Evolutionary conservation across 2,329 filamentous ascomycete genomes (phyloP).

Genomic region (Ilyonectria destructans): DNA sequence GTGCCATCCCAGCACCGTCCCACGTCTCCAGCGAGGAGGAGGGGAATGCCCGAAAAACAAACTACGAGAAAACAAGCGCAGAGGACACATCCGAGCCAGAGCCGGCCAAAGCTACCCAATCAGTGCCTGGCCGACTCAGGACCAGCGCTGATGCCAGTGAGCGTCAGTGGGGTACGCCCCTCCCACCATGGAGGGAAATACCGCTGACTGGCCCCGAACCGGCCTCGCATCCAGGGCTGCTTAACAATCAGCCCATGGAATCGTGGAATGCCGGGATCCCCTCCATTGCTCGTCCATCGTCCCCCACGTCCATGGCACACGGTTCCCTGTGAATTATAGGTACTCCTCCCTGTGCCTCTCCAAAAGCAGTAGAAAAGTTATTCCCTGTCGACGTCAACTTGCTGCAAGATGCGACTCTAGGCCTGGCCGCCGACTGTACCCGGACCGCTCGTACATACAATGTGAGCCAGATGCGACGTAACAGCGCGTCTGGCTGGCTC

Average conservation of each 20-base stretch:
- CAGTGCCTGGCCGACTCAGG: background rate
- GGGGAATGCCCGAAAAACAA: background rate
- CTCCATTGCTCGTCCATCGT: conserved; percentile 28
- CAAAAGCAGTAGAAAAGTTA: background rate
- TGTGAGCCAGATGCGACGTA: conserved; percentile 1
- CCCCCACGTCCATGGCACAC: conserved; percentile 31
- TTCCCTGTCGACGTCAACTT: conserved; percentile 1
- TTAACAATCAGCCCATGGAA: conserved; percentile 48
- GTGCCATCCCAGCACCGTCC: conserved; percentile 16
- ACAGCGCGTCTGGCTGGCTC: background rate
- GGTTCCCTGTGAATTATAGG: background rate
- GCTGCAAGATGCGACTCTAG: conserved; percentile 13
- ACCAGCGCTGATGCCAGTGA: conserved; percentile 2
- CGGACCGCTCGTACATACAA: background rate
- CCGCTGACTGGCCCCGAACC: conserved; percentile 15
- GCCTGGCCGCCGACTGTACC: background rate
- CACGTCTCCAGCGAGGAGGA: background rate
- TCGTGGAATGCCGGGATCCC: conserved; percentile 42
- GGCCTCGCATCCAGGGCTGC: conserved; percentile 28
- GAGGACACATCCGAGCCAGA: background rate
- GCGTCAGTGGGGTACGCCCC: conserved; percentile 16
- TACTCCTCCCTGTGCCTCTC: background rate
- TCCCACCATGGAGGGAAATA: conserved; percentile 1
- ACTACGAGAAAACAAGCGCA: background rate
- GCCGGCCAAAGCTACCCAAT: conserved; percentile 12